phyloP scores from a whole-genome alignment of 352 stramenopile genomes.

The Phytophthora pluvialis region DNA sequence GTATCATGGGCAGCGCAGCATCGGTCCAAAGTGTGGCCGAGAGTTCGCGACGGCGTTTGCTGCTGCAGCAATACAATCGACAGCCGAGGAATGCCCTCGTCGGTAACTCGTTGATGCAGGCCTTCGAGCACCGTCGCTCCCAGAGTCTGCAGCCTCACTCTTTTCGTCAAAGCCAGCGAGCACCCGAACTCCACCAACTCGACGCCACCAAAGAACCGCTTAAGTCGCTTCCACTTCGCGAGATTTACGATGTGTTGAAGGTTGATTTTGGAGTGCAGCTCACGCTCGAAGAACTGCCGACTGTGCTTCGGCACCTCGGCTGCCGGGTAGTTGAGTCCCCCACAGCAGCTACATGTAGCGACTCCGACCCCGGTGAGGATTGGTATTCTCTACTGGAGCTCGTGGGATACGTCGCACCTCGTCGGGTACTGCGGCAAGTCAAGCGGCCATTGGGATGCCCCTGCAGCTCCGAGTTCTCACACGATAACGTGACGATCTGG shows the following conservation, averaged over 20 bases:
- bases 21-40: constrained; percentile 40
- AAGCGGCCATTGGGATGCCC: constrained; percentile 19
- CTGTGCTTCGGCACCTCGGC: constrained; percentile 34
- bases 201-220: constrained; percentile 1
- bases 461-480: constrained; percentile 8
- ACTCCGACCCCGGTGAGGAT: constrained; percentile 3
- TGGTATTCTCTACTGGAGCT: constrained; percentile 37
- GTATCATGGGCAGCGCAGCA: constrained; percentile 47
- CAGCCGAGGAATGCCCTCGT: constrained; percentile 32
- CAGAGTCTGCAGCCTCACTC: constrained; percentile 14
- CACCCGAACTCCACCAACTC: background rate
- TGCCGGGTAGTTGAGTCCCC: constrained; percentile 30
- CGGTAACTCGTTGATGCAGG: constrained; percentile 33
- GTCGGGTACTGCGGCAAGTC: constrained; percentile 31
- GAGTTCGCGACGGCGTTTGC: constrained; percentile 40
- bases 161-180: constrained; percentile 1
- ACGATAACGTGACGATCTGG: constrained; percentile 41
- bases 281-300: constrained; percentile 36
- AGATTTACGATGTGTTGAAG: constrained; percentile 43
- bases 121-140: constrained; percentile 34
- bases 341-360: background rate
- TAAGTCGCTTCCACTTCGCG: constrained; percentile 25
- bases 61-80: constrained; percentile 46
- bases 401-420: constrained; percentile 36
- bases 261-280: constrained; percentile 38